Evolutionary conservation across 2,329 filamentous ascomycete species (phyloP).

Genomic region (Rhexocercosporidium sp.): DNA sequence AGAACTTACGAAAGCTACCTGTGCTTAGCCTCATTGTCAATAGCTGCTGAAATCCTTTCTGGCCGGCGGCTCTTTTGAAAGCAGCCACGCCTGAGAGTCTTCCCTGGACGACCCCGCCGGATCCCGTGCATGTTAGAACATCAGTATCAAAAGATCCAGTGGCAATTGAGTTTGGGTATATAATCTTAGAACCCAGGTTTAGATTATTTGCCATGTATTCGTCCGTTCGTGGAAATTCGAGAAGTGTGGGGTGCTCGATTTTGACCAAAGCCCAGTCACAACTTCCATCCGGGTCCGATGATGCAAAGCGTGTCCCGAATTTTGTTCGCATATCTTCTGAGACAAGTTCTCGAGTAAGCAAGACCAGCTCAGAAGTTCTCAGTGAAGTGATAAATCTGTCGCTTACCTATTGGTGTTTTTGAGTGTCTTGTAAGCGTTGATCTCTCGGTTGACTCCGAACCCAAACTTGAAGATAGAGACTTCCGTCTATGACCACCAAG

Average conservation of each 20-base stretch:
- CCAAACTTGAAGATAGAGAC: background rate
- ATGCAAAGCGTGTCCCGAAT: background rate
- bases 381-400: background rate
- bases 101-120: constrained; percentile 9
- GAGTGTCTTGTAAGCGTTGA: background rate
- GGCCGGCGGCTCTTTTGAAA: constrained; percentile 3
- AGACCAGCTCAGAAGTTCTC: background rate
- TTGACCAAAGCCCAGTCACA: constrained; percentile 3
- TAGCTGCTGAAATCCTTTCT: constrained; percentile 16
- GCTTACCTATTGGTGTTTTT: background rate
- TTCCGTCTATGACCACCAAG: background rate
- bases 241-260: background rate
- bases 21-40: constrained; percentile 7
- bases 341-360: background rate
- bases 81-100: constrained; percentile 12
- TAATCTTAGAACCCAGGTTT: background rate
- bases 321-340: background rate
- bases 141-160: background rate
- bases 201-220: background rate
- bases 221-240: background rate
- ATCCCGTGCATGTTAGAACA: background rate
- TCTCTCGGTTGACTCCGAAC: background rate
- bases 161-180: background rate
- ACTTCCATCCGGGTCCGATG: background rate
- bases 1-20: constrained; percentile 12